These are phyloP conservation scores for Magnolia kwangsiensis DNA, from an alignment of 164 flowering plant species.

Conservation along the genomic window DNA sequence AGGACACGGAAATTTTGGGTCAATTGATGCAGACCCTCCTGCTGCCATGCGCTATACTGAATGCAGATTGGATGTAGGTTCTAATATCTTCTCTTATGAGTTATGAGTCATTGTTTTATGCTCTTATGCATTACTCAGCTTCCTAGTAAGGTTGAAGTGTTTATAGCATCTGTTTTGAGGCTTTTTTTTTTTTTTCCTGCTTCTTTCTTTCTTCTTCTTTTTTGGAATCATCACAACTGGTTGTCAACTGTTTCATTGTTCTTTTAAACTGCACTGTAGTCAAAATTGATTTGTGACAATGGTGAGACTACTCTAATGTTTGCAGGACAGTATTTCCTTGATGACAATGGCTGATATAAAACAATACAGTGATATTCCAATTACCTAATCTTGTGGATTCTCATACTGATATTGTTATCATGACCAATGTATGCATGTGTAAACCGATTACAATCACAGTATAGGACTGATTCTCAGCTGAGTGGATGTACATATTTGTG, in stretches of 20 bases:
- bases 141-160: not conserved
- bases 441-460: not conserved
- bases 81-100: not conserved
- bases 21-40: conserved; percentile 95
- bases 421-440: not conserved
- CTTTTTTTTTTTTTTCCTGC: not conserved
- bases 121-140: not conserved
- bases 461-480: not conserved
- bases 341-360: not conserved
- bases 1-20: conserved; percentile 99
- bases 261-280: not conserved
- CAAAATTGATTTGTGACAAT: not conserved
- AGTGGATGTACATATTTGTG: not conserved
- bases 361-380: not conserved
- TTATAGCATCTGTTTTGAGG: not conserved
- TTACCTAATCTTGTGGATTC: too few relatives aligned
- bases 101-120: not conserved
- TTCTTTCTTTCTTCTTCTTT: not conserved
- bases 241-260: not conserved
- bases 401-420: not conserved
- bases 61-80: conserved; percentile 84
- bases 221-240: not conserved
- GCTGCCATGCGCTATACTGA: conserved; percentile 99
- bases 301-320: not conserved
- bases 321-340: not conserved